Conservation (phyloP, 1,139 yeast species). For the Hansenula anomala region DNA sequence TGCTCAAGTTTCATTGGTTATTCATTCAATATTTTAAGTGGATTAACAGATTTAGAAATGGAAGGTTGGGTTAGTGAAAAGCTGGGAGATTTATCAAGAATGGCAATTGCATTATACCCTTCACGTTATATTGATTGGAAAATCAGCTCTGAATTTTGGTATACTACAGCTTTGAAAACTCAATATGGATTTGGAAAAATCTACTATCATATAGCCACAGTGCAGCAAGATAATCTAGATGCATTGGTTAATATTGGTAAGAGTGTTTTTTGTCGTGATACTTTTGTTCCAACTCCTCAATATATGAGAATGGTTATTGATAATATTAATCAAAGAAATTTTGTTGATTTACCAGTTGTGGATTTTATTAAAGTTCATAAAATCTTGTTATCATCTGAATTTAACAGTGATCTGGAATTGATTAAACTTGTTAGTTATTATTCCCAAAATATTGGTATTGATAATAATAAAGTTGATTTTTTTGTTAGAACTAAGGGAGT, state of each 20-base stretch:
- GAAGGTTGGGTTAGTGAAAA: conserved; percentile 80
- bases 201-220: conserved; percentile 79
- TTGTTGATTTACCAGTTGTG: conserved; percentile 46
- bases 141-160: conserved; percentile 74
- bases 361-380: conserved; percentile 65
- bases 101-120: conserved; percentile 79
- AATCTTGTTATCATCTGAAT: conserved; percentile 33
- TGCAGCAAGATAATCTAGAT: conserved; percentile 73
- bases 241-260: conserved; percentile 77
- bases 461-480: conserved; percentile 60
- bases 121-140: conserved; percentile 81
- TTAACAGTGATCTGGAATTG: conserved; percentile 34
- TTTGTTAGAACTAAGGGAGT: conserved; percentile 45
- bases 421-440: conserved; percentile 64
- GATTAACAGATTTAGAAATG: conserved; percentile 37
- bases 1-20: conserved; percentile 36
- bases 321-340: conserved; percentile 70
- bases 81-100: conserved; percentile 71
- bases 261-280: conserved; percentile 72
- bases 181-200: conserved; percentile 77
- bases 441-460: conserved; percentile 67
- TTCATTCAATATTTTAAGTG: conserved; percentile 33
- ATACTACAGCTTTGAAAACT: conserved; percentile 61
- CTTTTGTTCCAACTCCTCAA: conserved; percentile 77
- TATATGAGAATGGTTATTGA: conserved; percentile 73